Evolutionary conservation across 2,329 filamentous ascomycete genomes (phyloP).

Genomic region (Apiospora saccharicola): DNA sequence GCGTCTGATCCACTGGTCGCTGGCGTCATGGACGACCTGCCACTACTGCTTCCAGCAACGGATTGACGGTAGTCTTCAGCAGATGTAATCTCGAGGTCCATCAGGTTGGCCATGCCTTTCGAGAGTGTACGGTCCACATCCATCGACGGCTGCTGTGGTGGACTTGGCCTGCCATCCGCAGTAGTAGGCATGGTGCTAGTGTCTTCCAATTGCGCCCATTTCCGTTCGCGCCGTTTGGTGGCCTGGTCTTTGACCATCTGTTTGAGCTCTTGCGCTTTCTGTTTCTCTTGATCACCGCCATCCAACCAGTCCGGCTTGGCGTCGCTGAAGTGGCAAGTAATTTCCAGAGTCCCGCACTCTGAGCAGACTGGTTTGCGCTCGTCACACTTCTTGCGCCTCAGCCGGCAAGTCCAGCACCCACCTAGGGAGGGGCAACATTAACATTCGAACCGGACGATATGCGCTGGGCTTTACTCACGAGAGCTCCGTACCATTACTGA

Average conservation of each 20-base stretch:
- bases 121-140: constrained; percentile 24
- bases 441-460: not conserved
- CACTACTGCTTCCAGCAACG: constrained; percentile 16
- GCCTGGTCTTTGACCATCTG: constrained; percentile 64
- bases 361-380: constrained; percentile 60
- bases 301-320: constrained; percentile 67
- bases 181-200: not conserved
- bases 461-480: constrained; percentile 21
- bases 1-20: constrained; percentile 24
- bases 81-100: constrained; percentile 25
- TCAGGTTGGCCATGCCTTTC: constrained; percentile 24
- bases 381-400: constrained; percentile 69
- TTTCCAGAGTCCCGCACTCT: constrained; percentile 59
- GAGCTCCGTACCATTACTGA: constrained; percentile 26
- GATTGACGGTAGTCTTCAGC: not conserved
- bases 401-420: constrained; percentile 68
- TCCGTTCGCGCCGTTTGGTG: constrained; percentile 56
- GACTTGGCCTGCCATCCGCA: not conserved
- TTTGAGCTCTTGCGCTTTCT: constrained; percentile 62
- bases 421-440: constrained; percentile 50
- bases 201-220: constrained; percentile 48
- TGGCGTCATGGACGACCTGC: constrained; percentile 23
- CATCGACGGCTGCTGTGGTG: not conserved
- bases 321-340: constrained; percentile 61
- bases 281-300: constrained; percentile 54